Evolutionary conservation across 2,329 filamentous ascomycete species (phyloP), one percentile per base, ranked within the genome.

Genomic region (Epichloe baconii): DNA sequence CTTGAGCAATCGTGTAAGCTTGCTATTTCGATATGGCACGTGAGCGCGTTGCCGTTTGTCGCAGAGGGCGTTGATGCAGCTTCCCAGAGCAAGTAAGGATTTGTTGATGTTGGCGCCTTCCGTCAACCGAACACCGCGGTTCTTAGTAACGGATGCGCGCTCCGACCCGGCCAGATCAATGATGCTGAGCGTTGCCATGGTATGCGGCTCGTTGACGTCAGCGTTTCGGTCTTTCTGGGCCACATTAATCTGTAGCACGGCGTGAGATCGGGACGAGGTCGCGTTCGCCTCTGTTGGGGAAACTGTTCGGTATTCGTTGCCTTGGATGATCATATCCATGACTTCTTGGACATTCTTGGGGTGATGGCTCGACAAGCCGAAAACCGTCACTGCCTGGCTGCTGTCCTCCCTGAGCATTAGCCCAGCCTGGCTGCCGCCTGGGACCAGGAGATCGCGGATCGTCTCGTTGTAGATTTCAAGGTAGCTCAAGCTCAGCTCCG

Each of bases 71-170:
- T 98, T 98, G 75, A 98, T 98, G 70, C 93, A 98, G 68, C 91
- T 91, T 55, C 93, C 93, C 8, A 98, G 73, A 0, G 93, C 91
- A 15, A 98, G 80, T 3, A 98, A 76, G 1, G 93, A 98, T 65
- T 97, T 96, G 79, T 98, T 98, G 79, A 98, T 98, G 68, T 98
- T 98, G 61, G 93, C 93, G 56, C 93, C 93, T 68, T 98, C 93
- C 14, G 90, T 76, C 38, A 98, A 72, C 38, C 93, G 79, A 64
- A 95, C 91, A 51, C 93, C 93, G 50, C 93, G 77, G 67, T 98
- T 98, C 71, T 96, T 95, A 19, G 93, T 98, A 23, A 90, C 93
- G 52, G 90, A 96, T 1, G 93, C 93, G 60, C 93, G 82, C 69
- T 98, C 93, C 57, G 90, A 97, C 48, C 93, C 93, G 4, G 93